Conservation (phyloP, 805 yeast genomes). For the Starmerella vitae region DNA sequence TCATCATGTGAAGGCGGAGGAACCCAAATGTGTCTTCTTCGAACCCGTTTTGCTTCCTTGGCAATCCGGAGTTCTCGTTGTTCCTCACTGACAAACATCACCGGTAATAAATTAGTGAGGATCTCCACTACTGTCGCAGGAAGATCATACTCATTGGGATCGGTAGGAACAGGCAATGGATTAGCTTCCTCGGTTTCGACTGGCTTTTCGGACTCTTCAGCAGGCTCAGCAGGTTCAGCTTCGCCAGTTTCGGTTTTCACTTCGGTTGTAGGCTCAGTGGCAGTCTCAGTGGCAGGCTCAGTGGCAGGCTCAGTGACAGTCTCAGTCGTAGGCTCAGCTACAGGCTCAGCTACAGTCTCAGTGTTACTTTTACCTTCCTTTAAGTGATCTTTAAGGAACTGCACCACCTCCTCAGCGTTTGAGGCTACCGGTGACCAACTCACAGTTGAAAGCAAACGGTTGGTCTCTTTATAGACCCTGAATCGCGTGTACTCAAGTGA, state of each 20-base stretch:
- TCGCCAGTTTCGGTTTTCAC: neutral
- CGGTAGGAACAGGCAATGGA: neutral
- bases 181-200: slow-evolving; percentile 2
- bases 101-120: slow-evolving; percentile 15
- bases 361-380: neutral
- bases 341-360: neutral
- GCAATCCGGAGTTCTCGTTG: slow-evolving; percentile 15
- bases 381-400: slow-evolving; percentile 12
- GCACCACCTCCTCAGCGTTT: slow-evolving; percentile 19
- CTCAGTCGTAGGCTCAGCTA: neutral
- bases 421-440: slow-evolving; percentile 28
- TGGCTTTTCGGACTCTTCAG: neutral
- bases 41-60: slow-evolving; percentile 15
- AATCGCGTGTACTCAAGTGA: slow-evolving; percentile 25
- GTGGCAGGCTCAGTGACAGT: neutral
- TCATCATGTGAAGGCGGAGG: slow-evolving; percentile 21
- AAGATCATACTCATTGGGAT: slow-evolving; percentile 8
- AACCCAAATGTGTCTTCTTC: slow-evolving; percentile 15
- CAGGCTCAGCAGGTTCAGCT: neutral
- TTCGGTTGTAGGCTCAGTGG: neutral
- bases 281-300: neutral
- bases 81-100: slow-evolving; percentile 14
- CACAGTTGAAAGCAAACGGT: slow-evolving; percentile 24
- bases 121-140: slow-evolving; percentile 18
- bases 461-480: slow-evolving; percentile 26